Conservation (phyloP, 2,329 filamentous ascomycete genomes). For the Stachybotrys chartarum region DNA sequence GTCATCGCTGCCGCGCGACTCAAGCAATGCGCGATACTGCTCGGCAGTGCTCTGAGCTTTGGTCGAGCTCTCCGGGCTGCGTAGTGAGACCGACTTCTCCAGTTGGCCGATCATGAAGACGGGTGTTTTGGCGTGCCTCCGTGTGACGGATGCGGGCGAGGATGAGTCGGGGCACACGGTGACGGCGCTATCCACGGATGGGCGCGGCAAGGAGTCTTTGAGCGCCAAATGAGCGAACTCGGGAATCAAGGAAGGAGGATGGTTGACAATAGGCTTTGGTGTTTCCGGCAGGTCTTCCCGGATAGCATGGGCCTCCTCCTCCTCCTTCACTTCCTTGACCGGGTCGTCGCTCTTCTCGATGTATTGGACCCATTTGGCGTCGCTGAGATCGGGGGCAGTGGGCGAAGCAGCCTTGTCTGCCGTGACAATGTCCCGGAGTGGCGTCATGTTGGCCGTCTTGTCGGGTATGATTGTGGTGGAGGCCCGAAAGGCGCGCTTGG, state of each 20-base stretch:
- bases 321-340: conserved; percentile 2
- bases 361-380: conserved; percentile 20
- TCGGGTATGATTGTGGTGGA: background rate
- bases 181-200: conserved; percentile 22
- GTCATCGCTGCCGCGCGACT: conserved; percentile 24
- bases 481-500: background rate
- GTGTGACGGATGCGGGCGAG: conserved; percentile 22
- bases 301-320: background rate
- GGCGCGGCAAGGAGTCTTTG: conserved; percentile 10
- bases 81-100: conserved; percentile 23
- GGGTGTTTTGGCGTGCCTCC: conserved; percentile 44
- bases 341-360: conserved; percentile 9
- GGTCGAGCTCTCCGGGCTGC: conserved; percentile 22
- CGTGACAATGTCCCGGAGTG: conserved; percentile 9
- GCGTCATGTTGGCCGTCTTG: conserved; percentile 4
- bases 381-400: conserved; percentile 15
- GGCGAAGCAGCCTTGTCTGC: conserved; percentile 1
- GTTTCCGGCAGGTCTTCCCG: background rate
- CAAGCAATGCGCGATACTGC: conserved; percentile 40
- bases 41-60: conserved; percentile 43
- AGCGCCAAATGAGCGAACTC: conserved; percentile 17
- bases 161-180: conserved; percentile 21
- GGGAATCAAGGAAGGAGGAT: conserved; percentile 8
- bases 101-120: conserved; percentile 42
- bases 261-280: background rate